These are phyloP conservation scores for Hanseniaspora thailandica DNA, from an alignment of 805 yeast species.

Conservation along the genomic window DNA sequence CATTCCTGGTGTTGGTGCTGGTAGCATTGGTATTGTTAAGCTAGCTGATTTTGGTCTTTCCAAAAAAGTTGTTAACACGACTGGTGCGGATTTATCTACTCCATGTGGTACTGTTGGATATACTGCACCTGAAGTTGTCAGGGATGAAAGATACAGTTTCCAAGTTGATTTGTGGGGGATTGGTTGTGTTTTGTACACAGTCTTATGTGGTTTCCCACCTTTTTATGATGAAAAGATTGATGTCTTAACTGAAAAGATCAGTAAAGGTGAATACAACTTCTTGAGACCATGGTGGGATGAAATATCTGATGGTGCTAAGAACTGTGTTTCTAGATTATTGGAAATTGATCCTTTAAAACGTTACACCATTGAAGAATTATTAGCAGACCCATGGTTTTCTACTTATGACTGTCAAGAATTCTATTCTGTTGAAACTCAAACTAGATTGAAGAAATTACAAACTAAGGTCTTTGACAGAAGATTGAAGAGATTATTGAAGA, in stretches of 20 bases:
- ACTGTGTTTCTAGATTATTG: slow-evolving; percentile 51
- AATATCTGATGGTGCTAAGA: slow-evolving; percentile 57
- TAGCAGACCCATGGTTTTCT: slow-evolving; percentile 60
- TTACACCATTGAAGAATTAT: slow-evolving; percentile 54
- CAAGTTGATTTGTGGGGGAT: slow-evolving; percentile 98
- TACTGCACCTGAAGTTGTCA: slow-evolving; percentile 95
- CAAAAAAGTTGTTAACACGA: slow-evolving; percentile 75
- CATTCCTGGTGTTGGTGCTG: slow-evolving; percentile 72
- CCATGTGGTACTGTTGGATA: slow-evolving; percentile 99
- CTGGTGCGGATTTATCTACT: slow-evolving; percentile 46
- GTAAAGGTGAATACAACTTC: slow-evolving; percentile 62
- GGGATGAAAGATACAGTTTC: slow-evolving; percentile 82
- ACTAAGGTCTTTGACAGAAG: slow-evolving; percentile 9
- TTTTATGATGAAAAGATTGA: slow-evolving; percentile 68
- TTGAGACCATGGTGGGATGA: slow-evolving; percentile 86
- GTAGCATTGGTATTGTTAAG: slow-evolving; percentile 79
- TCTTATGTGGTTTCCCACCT: slow-evolving; percentile 95
- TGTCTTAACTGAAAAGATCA: slow-evolving; percentile 54
- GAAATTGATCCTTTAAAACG: slow-evolving; percentile 59
- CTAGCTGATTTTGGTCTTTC: slow-evolving; percentile 93
- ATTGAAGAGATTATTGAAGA: slow-evolving; percentile 14
- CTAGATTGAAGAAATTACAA: slow-evolving; percentile 1
- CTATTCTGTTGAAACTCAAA: slow-evolving; percentile 4
- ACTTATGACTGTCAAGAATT: slow-evolving; percentile 22
- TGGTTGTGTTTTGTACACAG: slow-evolving; percentile 88